Conservation (phyloP, 2,329 filamentous ascomycete genomes). For the Penicillium sp. region DNA sequence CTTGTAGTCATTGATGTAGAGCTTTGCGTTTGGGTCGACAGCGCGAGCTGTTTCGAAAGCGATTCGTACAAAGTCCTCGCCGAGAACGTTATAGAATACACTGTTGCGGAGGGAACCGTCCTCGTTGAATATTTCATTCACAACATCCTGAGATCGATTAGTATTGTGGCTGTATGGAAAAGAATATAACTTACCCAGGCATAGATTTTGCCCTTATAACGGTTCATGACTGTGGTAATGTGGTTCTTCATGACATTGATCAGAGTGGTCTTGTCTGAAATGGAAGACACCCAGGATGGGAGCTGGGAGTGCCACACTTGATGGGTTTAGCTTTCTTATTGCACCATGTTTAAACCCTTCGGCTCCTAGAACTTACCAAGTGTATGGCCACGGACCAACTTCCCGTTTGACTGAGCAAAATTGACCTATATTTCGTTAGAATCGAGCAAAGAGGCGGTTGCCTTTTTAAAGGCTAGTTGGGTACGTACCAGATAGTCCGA, state of each 20-base stretch:
- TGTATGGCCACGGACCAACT: constrained; percentile 66
- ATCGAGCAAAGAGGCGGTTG: neutral
- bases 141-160: constrained; percentile 28
- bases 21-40: constrained; percentile 68
- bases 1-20: constrained; percentile 75
- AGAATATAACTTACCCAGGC: constrained; percentile 34
- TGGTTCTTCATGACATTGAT: constrained; percentile 56
- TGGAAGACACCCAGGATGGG: constrained; percentile 43
- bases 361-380: constrained; percentile 38
- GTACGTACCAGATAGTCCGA: constrained; percentile 52
- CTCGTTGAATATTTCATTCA: constrained; percentile 50
- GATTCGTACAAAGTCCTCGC: constrained; percentile 70
- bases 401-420: constrained; percentile 42
- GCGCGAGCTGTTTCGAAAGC: constrained; percentile 70
- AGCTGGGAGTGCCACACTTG: constrained; percentile 46
- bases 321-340: constrained; percentile 35
- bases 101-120: constrained; percentile 62
- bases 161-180: neutral
- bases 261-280: constrained; percentile 49
- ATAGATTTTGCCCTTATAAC: constrained; percentile 42
- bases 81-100: constrained; percentile 70
- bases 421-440: constrained; percentile 56
- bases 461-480: neutral
- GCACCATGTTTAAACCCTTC: neutral
- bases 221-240: constrained; percentile 38